Evolutionary conservation across 2,329 filamentous ascomycete species (phyloP), one percentile per base, ranked within the genome.

Genomic region (Chlorencoelia australis): DNA sequence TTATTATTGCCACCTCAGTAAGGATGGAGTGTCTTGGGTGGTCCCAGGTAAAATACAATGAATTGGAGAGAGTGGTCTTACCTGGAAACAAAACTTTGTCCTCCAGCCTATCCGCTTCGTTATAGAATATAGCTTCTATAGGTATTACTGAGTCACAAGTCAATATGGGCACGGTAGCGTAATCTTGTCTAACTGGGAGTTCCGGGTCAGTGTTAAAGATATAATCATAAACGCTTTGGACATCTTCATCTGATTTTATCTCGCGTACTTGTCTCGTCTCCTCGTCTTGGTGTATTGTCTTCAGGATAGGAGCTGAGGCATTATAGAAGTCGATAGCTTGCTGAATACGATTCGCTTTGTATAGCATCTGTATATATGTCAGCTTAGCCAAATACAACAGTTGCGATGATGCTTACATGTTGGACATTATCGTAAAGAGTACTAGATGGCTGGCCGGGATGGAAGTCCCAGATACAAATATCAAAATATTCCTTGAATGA

Each of bases 401-500:
- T n/a, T 4, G 7, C 16, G 7, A 13, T 4, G 2, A 4, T 15
- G 32, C 47, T 44, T 44, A 58, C 51, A 37, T 58, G 45, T 24
- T 56, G 51, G 22, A 62, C 41, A 30, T 42, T 51, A 20, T 52
- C 51, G 34, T 56, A 59, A 7, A 63, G 30, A 7, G 39, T 28
- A 13, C 45, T 30, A 31, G 53, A 60, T 2, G 46, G 41, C 5
- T 53, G 33, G 8, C 61, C 62, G 8, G 61, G 49, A 7, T 44
- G 45, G 2, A 55, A 39, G 38, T 62, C 61, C 62, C 61, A 64
- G 7, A 66, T 48, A 30, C 60, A 61, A 22, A 65, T 49, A 47
- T 64, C 61, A 32, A 61, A 65, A 37, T 63, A 62, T 26, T 65
- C 59, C 8, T 60, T 54, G 42, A 66, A 65, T 3, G 56, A 53